Evolutionary conservation across 345 rosid genomes (phyloP), one percentile per base, ranked within the genome.

Genomic region (Rhodamnia rubescens): DNA sequence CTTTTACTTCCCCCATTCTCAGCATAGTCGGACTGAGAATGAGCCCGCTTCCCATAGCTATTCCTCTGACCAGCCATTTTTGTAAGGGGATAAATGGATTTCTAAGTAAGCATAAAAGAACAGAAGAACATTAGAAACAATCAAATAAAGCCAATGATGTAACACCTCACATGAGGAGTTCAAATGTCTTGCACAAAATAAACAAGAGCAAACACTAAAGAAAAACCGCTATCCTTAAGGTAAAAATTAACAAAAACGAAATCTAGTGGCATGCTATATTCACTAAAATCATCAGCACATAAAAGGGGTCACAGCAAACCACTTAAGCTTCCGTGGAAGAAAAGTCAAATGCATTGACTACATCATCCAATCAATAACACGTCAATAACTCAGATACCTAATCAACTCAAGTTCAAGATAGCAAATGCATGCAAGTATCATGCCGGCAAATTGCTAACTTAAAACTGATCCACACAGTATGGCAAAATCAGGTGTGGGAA

Each of bases 11-110:
- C 85, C 50, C 94, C 93, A 84, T 91, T 90, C 83, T 94, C 96
- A 54, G 90, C 87, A 85, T 93, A 84, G 52, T 94, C 99, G 44
- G 96, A 92, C 20, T 91, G 98, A 51, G 94, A 90, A 92, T 92
- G 96, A 55, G 95, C 15, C 85, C 99, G 93, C 88, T 96, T 97
- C 74, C 99, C 92, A 57, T 93, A 89, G 87, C 95, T 93, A 88
- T 94, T 96, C 90, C 94, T 92, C 84, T 95, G 97, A 88, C 97
- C 94, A n/a, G 96, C 92, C 94, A 95, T 93, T 85, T 83, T 53
- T 47, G 61, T 87, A 32, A 64, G 83, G n/a, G 29, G 16, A 75
- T 50, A 20, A 69, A 36, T 69, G 5, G 24, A 69, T 69, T 69
- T 47, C 78, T 69, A 50, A 64, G 56, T 86, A 36, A 85, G 53